These are phyloP conservation scores for Picea engelmannii DNA, from an alignment of 83 land plant genomes.

Conservation along the genomic window DNA sequence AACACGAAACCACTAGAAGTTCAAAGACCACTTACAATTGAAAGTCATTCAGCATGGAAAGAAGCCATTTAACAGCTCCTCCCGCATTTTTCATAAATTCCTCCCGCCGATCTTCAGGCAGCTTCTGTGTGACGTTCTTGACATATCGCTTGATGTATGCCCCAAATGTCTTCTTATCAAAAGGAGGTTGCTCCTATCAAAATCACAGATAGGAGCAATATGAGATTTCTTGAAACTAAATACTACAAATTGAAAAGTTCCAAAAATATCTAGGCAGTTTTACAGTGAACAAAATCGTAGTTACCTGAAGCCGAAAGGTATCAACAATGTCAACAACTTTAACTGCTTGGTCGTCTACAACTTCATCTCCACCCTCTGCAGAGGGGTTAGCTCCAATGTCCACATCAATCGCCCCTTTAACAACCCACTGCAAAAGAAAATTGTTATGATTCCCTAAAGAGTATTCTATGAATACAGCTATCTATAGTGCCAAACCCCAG, in stretches of 20 bases:
- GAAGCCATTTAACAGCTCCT: conserved; percentile 64
- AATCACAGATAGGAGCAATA: background rate
- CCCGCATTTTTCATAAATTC: conserved; percentile 66
- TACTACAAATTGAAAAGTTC: background rate
- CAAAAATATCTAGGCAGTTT: background rate
- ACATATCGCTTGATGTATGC: conserved; percentile 63
- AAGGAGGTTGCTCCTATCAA: conserved; percentile 69
- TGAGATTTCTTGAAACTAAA: background rate
- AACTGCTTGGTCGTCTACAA: conserved; percentile 75
- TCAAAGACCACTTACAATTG: conserved; percentile 54
- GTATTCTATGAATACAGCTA: background rate
- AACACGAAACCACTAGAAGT: no score
- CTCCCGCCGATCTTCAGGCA: conserved; percentile 56
- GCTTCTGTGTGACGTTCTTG: conserved; percentile 54
- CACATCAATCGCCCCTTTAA: conserved; percentile 84
- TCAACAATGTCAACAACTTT: conserved; percentile 97
- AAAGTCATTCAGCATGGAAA: conserved; percentile 61
- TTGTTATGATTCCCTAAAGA: background rate
- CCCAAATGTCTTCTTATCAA: conserved; percentile 75
- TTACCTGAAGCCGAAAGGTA: conserved; percentile 90
- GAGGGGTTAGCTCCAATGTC: conserved; percentile 97
- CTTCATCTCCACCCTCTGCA: conserved; percentile 84
- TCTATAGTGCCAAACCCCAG: no score
- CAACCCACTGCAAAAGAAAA: conserved; percentile 70
- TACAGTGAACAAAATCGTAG: background rate